Conservation (phyloP, 768 basidiomycete species). For the Tephrocybe rancida region DNA sequence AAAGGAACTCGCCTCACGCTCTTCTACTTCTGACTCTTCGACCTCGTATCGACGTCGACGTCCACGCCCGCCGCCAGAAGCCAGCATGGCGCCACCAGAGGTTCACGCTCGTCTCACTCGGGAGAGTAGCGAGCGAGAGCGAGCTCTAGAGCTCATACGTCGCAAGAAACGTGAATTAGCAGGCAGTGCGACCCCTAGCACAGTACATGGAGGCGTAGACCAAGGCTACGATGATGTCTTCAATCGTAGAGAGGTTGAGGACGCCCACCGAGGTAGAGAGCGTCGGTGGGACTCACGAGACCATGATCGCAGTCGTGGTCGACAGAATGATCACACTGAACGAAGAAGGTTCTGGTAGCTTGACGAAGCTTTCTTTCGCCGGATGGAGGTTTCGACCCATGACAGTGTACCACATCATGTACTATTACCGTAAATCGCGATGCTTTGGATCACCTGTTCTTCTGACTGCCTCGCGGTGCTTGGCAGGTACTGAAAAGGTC, state of each 20-base stretch:
- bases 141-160: constrained; percentile 71
- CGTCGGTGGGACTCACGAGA: constrained; percentile 31
- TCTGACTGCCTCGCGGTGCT: constrained; percentile 2
- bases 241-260: constrained; percentile 71
- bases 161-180: constrained; percentile 65
- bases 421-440: neutral
- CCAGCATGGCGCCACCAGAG: constrained; percentile 37
- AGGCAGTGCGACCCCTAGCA: constrained; percentile 73
- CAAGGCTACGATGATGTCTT: constrained; percentile 69
- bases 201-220: constrained; percentile 51
- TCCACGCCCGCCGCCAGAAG: constrained; percentile 17
- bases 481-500: neutral
- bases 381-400: neutral
- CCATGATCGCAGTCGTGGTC: constrained; percentile 18
- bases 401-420: constrained; percentile 4
- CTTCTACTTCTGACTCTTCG: constrained; percentile 20
- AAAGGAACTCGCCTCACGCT: constrained; percentile 54
- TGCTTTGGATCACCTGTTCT: neutral
- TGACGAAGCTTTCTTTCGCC: neutral
- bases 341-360: constrained; percentile 18
- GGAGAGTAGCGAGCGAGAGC: constrained; percentile 74
- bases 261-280: constrained; percentile 58
- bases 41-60: constrained; percentile 17
- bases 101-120: constrained; percentile 65
- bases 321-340: constrained; percentile 14